Base-by-base conservation (phyloP, 495 filamentous ascomycete species). In the Penicillium longicatenatum region DNA sequence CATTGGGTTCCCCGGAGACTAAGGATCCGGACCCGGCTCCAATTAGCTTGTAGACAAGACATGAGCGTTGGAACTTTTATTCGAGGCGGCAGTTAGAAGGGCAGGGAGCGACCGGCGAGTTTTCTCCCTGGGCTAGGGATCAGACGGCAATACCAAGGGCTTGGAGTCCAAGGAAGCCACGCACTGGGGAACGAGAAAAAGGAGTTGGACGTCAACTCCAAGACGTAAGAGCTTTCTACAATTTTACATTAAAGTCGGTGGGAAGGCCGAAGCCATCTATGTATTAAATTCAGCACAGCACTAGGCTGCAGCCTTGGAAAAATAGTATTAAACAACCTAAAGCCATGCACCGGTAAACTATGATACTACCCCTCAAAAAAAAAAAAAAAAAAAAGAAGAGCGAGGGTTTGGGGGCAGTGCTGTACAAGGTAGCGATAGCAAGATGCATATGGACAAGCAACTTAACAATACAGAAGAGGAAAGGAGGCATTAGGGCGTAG, bases 311-410 rank as follows among this genome's bases (percentile, higher is more conserved):
- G 29, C 35, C 10, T 9, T 57, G 37, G 22, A 65, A 59, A 30
- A 50, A 68, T 63, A 70, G 47, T 70, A 70, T 70, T 70, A 70
- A 70, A 70, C 62, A 70, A 56, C 59, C 52, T 70, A 70, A 41
- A 64, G 46, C 54, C 55, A 64, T 58, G 66, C 61, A 67, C 63
- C 54, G 50, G 52, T 54, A 47, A 31, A 61, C 43, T 53, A 58
- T 58, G 31, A 55, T 46, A 52, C 59, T 51, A 47, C 44, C 53
- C 50, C 37, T 10, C 26, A 35, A 50, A 59, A 58, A 60, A 50
- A 47, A 61, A 60, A 37, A 58, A 35, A 50, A 59, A 58, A 60
- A 50, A 47, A 61, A 60, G 42, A 58, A 26, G 42, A 52, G n/a
- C 22, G 30, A 35, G 31, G 20, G 26, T 33, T 16, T 7, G 26